phyloP scores from a whole-genome alignment of 306 rosid genomes.

The Mimosa bimucronata region DNA sequence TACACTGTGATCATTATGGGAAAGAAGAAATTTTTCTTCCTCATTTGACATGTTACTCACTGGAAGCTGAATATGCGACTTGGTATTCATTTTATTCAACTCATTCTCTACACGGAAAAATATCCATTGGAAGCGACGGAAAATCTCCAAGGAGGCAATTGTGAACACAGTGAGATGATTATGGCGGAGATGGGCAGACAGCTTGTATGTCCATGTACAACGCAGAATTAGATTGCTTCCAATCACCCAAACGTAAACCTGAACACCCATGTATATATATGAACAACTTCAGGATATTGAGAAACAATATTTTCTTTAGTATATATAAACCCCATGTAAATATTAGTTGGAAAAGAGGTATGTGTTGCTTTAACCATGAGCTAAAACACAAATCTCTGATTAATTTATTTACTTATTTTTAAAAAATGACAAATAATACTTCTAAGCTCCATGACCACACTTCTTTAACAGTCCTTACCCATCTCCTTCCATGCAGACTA shows the following conservation, averaged over 20 bases:
- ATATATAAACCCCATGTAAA: neutral
- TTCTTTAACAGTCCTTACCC: conserved; percentile 53
- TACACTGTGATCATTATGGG: conserved; percentile 58
- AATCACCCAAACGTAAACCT: conserved; percentile 94
- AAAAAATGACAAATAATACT: neutral
- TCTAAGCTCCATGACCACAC: neutral
- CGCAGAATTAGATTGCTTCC: conserved; percentile 91
- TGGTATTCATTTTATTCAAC: conserved; percentile 79
- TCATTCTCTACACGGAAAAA: conserved; percentile 97
- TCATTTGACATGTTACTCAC: conserved; percentile 57
- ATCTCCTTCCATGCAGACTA: conserved; percentile 57
- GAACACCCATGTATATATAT: conserved; percentile 42
- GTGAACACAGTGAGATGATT: conserved; percentile 84
- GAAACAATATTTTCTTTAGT: conserved; percentile 24
- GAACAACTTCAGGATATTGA: conserved; percentile 29
- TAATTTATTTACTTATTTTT: neutral
- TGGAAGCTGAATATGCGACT: conserved; percentile 69
- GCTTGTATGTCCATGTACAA: conserved; percentile 99
- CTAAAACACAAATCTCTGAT: conserved; percentile 10
- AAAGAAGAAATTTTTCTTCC: conserved; percentile 70
- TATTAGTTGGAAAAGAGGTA: neutral
- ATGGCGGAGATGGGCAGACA: conserved; percentile 98
- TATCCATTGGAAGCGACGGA: conserved; percentile 97
- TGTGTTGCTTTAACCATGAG: neutral
- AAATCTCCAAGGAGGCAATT: conserved; percentile 86